phyloP scores from a whole-genome alignment of 192 early-diverging fungal species.

The Coemansia javaensis region DNA sequence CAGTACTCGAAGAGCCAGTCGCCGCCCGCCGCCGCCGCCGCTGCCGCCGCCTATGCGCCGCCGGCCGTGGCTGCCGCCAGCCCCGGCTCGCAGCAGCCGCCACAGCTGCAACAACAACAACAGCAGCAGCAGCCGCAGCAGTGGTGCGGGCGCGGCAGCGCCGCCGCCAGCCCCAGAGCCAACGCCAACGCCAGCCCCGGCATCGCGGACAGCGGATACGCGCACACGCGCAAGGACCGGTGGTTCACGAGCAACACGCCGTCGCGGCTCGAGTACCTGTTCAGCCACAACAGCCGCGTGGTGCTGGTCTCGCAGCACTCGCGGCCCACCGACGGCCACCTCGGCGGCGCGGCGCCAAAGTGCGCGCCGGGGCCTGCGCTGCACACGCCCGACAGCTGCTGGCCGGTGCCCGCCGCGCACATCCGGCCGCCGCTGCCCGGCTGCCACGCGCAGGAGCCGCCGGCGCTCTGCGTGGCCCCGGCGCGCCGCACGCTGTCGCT shows the following conservation, averaged over 20 bases:
- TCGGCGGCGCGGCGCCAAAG: background rate
- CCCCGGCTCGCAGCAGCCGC: background rate
- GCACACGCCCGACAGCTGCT: background rate
- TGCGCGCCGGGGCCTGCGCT: background rate
- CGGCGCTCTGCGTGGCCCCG: background rate
- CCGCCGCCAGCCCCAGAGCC: no score
- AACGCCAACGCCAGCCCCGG: slow-evolving; percentile 1
- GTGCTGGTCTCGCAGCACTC: background rate
- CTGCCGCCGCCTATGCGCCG: slow-evolving; percentile 6
- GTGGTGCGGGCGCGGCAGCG: no score
- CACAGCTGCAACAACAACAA: no score
- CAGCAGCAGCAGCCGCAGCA: no score
- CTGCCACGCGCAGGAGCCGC: background rate
- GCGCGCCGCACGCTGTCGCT: slow-evolving; percentile 42
- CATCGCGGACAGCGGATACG: slow-evolving; percentile 10
- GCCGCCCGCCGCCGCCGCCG: slow-evolving; percentile 9
- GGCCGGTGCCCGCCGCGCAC: no score
- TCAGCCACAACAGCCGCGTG: slow-evolving; percentile 8
- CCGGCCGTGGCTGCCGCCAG: no score
- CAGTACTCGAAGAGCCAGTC: slow-evolving; percentile 26
- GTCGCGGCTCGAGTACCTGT: slow-evolving; percentile 35
- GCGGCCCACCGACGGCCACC: background rate
- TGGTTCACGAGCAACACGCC: slow-evolving; percentile 36
- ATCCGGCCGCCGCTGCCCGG: background rate
- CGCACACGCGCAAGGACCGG: slow-evolving; percentile 42